Percentiles rank a stretch among this genome's conserved stretches.
These are phyloP conservation scores for Begonia fuchsioides DNA, from an alignment of 306 rosid genomes.

Conservation along the genomic window DNA sequence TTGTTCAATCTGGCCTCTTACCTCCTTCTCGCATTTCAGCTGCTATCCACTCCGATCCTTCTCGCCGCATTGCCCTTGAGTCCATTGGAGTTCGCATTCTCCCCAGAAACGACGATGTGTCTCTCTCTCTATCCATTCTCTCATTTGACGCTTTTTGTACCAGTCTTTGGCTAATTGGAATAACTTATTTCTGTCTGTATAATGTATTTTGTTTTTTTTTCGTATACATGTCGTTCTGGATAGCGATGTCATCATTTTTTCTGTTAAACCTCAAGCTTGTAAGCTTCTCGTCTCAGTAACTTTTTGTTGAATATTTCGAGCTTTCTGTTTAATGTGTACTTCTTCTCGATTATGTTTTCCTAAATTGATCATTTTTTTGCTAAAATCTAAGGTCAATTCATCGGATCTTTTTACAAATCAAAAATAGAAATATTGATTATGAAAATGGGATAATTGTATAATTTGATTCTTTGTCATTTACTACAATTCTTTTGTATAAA, in stretches of 20 bases:
- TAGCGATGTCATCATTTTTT: slow-evolving; percentile 70
- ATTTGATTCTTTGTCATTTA: background rate
- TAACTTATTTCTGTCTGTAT: background rate
- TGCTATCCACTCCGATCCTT: slow-evolving; percentile 30
- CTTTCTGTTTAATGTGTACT: no score
- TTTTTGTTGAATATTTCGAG: no score
- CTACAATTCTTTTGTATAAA: background rate
- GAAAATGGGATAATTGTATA: no score
- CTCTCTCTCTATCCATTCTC: background rate
- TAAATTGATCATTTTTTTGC: no score
- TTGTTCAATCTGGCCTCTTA: slow-evolving; percentile 49
- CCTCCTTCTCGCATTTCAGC: slow-evolving; percentile 64
- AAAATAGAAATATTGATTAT: no score
- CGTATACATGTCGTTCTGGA: slow-evolving; percentile 50
- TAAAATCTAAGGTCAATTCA: no score
- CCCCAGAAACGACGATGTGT: slow-evolving; percentile 39
- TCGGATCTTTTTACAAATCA: no score
- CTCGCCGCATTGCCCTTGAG: slow-evolving; percentile 35
- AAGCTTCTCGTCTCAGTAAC: background rate
- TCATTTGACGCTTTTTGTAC: background rate
- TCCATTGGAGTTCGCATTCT: slow-evolving; percentile 36
- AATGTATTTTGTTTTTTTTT: background rate
- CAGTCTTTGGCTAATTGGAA: background rate
- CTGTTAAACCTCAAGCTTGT: slow-evolving; percentile 92
- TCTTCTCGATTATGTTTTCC: no score